phyloP scores from a whole-genome alignment of 768 basidiomycete genomes.

The Favolaschia claudopus region DNA sequence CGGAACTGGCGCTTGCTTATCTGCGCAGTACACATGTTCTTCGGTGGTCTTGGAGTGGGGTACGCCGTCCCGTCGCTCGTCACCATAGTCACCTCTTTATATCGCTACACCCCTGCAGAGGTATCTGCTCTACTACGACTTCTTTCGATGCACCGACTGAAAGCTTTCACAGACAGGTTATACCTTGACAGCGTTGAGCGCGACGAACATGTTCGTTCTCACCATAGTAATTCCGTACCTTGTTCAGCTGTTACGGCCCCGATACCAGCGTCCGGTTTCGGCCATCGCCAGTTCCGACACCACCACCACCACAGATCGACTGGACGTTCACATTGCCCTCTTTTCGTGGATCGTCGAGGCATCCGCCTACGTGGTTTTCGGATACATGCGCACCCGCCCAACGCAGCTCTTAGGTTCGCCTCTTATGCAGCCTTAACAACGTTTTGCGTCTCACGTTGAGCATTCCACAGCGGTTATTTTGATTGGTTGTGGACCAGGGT shows the following conservation, averaged over 20 bases:
- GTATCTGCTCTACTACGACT: constrained; percentile 15
- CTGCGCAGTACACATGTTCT: constrained; percentile 36
- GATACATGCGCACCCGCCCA: constrained; percentile 16
- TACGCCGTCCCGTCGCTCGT: constrained; percentile 29
- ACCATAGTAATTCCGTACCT: constrained; percentile 29
- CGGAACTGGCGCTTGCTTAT: constrained; percentile 38
- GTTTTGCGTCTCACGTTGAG: not conserved
- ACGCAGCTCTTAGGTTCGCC: constrained; percentile 18
- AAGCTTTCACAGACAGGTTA: constrained; percentile 33
- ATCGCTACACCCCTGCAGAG: constrained; percentile 35
- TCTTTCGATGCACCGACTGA: not conserved
- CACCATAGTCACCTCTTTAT: constrained; percentile 33
- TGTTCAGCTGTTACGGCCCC: constrained; percentile 34
- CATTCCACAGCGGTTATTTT: constrained; percentile 5
- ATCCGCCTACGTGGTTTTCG: constrained; percentile 17
- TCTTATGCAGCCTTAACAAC: too few relatives aligned
- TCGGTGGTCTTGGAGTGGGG: constrained; percentile 24
- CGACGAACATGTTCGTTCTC: constrained; percentile 28
- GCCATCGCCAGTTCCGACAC: not conserved
- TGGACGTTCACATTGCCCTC: constrained; percentile 38
- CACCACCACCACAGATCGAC: constrained; percentile 28
- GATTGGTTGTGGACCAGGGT: constrained; percentile 4
- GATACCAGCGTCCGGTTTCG: constrained; percentile 25
- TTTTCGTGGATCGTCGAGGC: constrained; percentile 27
- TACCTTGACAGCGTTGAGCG: constrained; percentile 27